These are phyloP conservation scores for Pythium coloratum DNA, from an alignment of 352 stramenopile species.

Conservation along the genomic window DNA sequence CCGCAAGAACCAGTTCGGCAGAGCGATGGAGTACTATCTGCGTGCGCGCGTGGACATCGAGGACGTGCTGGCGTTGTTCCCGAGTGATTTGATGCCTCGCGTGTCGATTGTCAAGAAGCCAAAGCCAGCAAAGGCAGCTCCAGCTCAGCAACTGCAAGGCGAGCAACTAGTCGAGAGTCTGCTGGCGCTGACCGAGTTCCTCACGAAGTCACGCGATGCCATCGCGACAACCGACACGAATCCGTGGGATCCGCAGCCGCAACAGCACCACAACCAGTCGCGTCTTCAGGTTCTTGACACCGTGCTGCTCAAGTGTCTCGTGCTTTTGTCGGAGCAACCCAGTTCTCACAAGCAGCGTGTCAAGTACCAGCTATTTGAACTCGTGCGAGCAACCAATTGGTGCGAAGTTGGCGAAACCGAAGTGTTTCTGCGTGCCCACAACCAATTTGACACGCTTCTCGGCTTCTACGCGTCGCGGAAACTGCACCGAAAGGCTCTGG, in stretches of 20 bases:
- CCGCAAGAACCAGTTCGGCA: conserved; percentile 31
- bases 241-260: conserved; percentile 4
- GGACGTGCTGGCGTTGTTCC: conserved; percentile 70
- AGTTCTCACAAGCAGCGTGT: conserved; percentile 33
- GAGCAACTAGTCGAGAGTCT: conserved; percentile 54
- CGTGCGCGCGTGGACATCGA: conserved; percentile 48
- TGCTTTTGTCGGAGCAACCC: conserved; percentile 53
- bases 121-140: background rate
- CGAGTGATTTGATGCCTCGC: conserved; percentile 66
- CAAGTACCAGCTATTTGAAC: conserved; percentile 47
- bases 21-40: conserved; percentile 66
- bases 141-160: conserved; percentile 30
- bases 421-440: conserved; percentile 74
- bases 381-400: conserved; percentile 55
- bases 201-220: conserved; percentile 43
- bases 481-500: conserved; percentile 76
- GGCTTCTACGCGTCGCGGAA: conserved; percentile 70
- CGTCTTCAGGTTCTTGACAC: conserved; percentile 70
- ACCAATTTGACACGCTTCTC: conserved; percentile 57
- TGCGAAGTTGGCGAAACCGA: conserved; percentile 77
- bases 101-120: conserved; percentile 23
- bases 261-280: conserved; percentile 17
- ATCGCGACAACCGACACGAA: background rate
- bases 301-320: conserved; percentile 81
- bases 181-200: conserved; percentile 51